Base-by-base conservation (phyloP, 768 basidiomycete genomes). In the Leccinum ochraceum region DNA sequence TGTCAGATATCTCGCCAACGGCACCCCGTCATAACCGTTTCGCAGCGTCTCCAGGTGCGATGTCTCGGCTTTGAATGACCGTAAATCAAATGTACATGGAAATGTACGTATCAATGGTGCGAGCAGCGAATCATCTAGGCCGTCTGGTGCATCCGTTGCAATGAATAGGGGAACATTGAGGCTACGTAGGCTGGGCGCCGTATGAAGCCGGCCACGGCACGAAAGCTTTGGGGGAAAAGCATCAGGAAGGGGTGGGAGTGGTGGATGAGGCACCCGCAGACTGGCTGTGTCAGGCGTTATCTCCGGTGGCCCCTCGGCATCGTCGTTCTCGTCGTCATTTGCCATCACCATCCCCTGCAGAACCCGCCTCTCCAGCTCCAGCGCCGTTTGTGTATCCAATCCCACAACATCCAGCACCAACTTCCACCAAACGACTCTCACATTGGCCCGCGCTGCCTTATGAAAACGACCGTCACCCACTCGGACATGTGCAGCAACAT, bases 401-500 rank as follows among this genome's bases (percentile, higher is more conserved):
- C 78, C 78, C 46, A 90, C 76, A 39, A 80, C 73, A 11, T 74
- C 72, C 14, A 75, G 76, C 4, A 91, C 76, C 3, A 92, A 76
- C 62, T 76, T 78, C 78, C 81, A 81, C 85, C 87, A 92, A 22
- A 85, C 66, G 9, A 67, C 60, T 44, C 80, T 77, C 30, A 81
- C 74, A 39, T 82, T 89, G 28, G 56, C 60, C 17, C 67, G 64
- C 6, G 79, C 77, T 11, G 78, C 72, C 17, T 62, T 65, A 62
- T 74, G 75, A 70, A 92, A 94, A 0, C 75, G 64, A 1, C 89
- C 88, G 63, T 92, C 90, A 4, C 86, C 86, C 7, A 90, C 66
- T 7, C 92, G 84, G 2, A 93, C 70, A 66, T 93, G 90, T 3
- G 81, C 81, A 2, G 83, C 87, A 22, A 89, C 68, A 67, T 86